Evolutionary conservation across 495 filamentous ascomycete genomes (phyloP).

Genomic region (Penicillium subrubescens): DNA sequence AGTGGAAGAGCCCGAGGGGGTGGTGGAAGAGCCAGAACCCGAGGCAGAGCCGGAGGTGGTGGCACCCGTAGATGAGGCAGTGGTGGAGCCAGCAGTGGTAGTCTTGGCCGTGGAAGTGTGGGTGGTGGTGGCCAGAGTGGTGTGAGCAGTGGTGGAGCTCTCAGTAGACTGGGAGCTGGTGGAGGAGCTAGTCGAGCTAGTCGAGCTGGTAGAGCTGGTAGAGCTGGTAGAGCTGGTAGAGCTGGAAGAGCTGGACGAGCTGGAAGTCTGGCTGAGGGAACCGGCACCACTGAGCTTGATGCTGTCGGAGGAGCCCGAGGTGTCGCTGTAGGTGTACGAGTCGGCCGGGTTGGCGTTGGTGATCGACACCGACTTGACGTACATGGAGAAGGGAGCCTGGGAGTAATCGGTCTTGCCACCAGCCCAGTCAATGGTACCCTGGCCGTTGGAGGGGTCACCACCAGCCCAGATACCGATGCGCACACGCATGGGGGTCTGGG

Average conservation of each 20-base stretch:
- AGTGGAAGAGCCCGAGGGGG: constrained; percentile 20
- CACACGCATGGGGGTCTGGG: constrained; percentile 88
- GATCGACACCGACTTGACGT: constrained; percentile 60
- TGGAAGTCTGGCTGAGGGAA: constrained; percentile 10
- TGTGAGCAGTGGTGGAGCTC: constrained; percentile 18
- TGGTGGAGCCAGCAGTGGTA: constrained; percentile 17
- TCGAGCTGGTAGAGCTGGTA: constrained; percentile 13
- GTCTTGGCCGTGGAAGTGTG: constrained; percentile 16
- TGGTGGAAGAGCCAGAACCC: constrained; percentile 2
- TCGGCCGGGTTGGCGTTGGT: constrained; percentile 44
- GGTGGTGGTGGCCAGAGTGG: constrained; percentile 5
- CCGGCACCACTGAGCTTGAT: constrained; percentile 58
- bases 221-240: constrained; percentile 12
- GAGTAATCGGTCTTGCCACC: constrained; percentile 74
- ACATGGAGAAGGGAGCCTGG: constrained; percentile 78
- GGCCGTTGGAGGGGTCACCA: constrained; percentile 70
- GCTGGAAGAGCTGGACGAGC: constrained; percentile 13
- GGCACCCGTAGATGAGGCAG: constrained; percentile 15
- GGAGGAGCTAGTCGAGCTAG: constrained; percentile 14
- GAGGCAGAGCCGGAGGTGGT: constrained; percentile 24
- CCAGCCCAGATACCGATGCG: constrained; percentile 87
- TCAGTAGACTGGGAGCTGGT: constrained; percentile 20
- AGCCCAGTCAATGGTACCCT: constrained; percentile 71
- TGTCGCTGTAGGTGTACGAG: constrained; percentile 68
- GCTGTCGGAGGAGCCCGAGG: constrained; percentile 66